phyloP scores from a whole-genome alignment of 2,329 filamentous ascomycete genomes.

The Fusarium redolens region DNA sequence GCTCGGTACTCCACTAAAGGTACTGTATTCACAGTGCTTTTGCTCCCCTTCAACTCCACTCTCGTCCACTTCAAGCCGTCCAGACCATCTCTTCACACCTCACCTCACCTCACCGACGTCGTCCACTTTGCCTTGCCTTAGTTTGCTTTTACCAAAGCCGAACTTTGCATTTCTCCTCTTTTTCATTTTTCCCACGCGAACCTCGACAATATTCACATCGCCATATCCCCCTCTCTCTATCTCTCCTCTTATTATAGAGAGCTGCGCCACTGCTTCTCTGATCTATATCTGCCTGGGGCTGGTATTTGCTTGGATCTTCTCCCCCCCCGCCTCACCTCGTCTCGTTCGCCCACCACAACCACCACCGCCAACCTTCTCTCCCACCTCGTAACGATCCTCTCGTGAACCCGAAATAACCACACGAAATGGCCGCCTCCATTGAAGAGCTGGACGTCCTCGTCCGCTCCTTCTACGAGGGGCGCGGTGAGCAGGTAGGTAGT shows the following conservation, averaged over 20 bases:
- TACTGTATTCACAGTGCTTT: constrained; percentile 32
- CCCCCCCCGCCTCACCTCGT: constrained; percentile 44
- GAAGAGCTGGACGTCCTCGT: constrained; percentile 96
- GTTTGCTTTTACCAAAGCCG: constrained; percentile 34
- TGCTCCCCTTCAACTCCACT: constrained; percentile 34
- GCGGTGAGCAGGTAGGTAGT: constrained; percentile 83
- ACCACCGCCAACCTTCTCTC: constrained; percentile 35
- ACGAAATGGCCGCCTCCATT: constrained; percentile 77
- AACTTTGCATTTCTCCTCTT: constrained; percentile 40
- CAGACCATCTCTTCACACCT: constrained; percentile 38
- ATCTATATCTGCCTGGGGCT: constrained; percentile 41
- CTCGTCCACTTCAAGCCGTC: constrained; percentile 19
- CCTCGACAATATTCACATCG: constrained; percentile 1
- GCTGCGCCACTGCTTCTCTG: constrained; percentile 30
- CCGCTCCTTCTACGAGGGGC: constrained; percentile 96
- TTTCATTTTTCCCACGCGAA: constrained; percentile 35
- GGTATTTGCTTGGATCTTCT: constrained; percentile 43
- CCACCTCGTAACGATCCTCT: constrained; percentile 45
- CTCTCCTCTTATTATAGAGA: constrained; percentile 23
- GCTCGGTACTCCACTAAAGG: constrained; percentile 28
- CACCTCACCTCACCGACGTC: constrained; percentile 45
- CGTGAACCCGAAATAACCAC: constrained; percentile 34
- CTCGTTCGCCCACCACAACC: constrained; percentile 40
- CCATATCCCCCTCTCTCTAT: not conserved
- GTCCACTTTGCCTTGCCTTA: constrained; percentile 36